phyloP scores from a whole-genome alignment of 176 grass and related monocot species.

The Musa itinerans region DNA sequence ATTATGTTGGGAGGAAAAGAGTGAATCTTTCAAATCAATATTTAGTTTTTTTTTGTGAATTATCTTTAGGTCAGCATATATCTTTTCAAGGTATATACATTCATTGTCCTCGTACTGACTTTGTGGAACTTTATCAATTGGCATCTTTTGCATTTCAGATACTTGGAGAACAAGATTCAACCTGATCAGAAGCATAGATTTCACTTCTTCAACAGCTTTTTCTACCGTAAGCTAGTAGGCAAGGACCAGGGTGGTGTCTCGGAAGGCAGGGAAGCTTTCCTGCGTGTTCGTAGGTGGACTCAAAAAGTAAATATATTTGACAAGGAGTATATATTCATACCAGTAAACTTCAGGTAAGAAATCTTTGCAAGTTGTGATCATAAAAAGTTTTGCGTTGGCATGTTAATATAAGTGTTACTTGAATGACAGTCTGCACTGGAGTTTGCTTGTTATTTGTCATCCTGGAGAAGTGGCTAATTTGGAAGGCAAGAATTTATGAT shows the following conservation, averaged over 20 bases:
- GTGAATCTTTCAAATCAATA: too few relatives aligned
- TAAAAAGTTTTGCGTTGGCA: background rate
- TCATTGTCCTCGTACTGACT: too few relatives aligned
- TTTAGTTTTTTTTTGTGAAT: background rate
- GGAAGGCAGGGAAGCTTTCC: slow-evolving; percentile 80
- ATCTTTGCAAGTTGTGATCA: background rate
- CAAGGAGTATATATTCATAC: slow-evolving; percentile 93
- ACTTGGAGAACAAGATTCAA: slow-evolving; percentile 68
- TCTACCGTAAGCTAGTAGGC: slow-evolving; percentile 96
- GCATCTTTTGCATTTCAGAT: slow-evolving; percentile 29
- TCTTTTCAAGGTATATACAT: too few relatives aligned
- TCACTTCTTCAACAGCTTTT: slow-evolving; percentile 99
- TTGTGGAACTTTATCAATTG: too few relatives aligned
- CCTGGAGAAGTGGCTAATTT: slow-evolving; percentile 57
- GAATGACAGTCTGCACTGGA: slow-evolving; percentile 84
- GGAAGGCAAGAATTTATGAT: slow-evolving; percentile 40
- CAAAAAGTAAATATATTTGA: slow-evolving; percentile 92
- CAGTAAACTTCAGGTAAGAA: slow-evolving; percentile 92
- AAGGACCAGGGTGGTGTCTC: slow-evolving; percentile 75
- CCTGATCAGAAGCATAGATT: slow-evolving; percentile 38
- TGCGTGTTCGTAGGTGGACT: slow-evolving; percentile 94
- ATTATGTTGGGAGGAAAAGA: background rate
- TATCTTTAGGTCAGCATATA: background rate
- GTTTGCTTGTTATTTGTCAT: slow-evolving; percentile 92
- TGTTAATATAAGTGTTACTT: slow-evolving; percentile 18